Evolutionary conservation across 2,329 filamentous ascomycete species (phyloP), one percentile per base, ranked within the genome.

Genomic region (Aaosphaeria pasadenensis): DNA sequence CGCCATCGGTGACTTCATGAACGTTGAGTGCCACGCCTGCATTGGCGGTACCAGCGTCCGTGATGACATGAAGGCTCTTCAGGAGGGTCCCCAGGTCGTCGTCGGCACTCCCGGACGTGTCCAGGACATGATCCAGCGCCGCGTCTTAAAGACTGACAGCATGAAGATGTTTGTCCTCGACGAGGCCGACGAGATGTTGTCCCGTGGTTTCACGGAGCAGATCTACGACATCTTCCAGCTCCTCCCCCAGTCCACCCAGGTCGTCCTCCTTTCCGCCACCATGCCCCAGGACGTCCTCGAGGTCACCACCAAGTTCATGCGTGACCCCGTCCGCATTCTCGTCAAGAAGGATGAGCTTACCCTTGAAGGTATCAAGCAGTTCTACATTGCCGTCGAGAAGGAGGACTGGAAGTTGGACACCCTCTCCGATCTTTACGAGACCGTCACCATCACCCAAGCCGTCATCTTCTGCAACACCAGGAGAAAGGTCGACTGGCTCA

Each of bases 401-500:
- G 94, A 99, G 76, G 94, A 99, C 72, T 99, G 94, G 94, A 99
- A 99, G 81, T 87, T 99, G 60, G 94, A 99, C 77, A 99, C 94
- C 53, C 89, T 99, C 55, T 97, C 89, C 67, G 94, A 99, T 78
- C 79, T 99, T 64, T 99, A 99, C 82, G 94, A 99, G 81, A 99
- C 94, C 48, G 88, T 99, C 72, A 99, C 94, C 73, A 99, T 97
- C 71, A 99, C 94, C 65, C 94, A 99, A 78, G 94, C 94, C 51
- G 94, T 99, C 77, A 99, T 99, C 79, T 99, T 99, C 89, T 99
- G 94, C 86, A 99, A 99, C 87, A 99, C 94, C 72, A 89, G 94
- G 76, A 88, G 92, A 84, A 99, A 99, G 91, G 94, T 99, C 70
- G 94, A 99, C 82, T 99, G 94, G 94, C 88, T 99, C 66, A 97